Percentiles rank a stretch among this genome's conserved stretches.
These are phyloP conservation scores for Penicillium hesseltinei DNA, from an alignment of 2,329 filamentous ascomycete genomes.

Conservation along the genomic window DNA sequence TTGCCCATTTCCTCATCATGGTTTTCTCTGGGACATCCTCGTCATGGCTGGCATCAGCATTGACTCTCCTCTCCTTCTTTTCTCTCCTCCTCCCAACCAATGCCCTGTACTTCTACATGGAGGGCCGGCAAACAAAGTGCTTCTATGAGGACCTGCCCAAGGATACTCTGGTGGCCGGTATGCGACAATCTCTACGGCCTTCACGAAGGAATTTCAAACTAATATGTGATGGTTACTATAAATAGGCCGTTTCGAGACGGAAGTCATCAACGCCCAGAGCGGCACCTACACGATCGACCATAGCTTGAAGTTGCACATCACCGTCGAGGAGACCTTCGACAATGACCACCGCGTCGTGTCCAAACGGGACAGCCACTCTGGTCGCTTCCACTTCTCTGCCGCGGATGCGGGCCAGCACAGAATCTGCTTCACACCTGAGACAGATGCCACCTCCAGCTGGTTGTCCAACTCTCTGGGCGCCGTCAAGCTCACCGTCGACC, in stretches of 20 bases:
- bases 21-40: constrained; percentile 33
- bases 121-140: constrained; percentile 81
- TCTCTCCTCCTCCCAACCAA: constrained; percentile 62
- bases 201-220: background rate
- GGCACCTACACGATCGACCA: constrained; percentile 70
- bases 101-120: constrained; percentile 94
- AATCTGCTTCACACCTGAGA: constrained; percentile 89
- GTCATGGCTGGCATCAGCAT: constrained; percentile 43
- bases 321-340: constrained; percentile 94
- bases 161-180: constrained; percentile 90
- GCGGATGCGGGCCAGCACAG: constrained; percentile 93
- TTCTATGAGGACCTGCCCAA: constrained; percentile 98
- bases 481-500: constrained; percentile 80
- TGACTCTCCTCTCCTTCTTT: constrained; percentile 67
- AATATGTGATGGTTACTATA: background rate
- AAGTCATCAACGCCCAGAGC: constrained; percentile 73
- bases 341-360: constrained; percentile 95
- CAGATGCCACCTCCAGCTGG: constrained; percentile 68
- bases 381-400: constrained; percentile 93
- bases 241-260: constrained; percentile 78
- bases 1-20: constrained; percentile 30
- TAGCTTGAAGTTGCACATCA: constrained; percentile 80
- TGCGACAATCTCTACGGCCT: constrained; percentile 25
- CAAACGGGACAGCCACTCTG: constrained; percentile 70
- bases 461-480: constrained; percentile 69